Percentiles rank a stretch among this genome's conserved stretches.
Conservation (phyloP, 768 basidiomycete species). For the Leccinum barrowsii region DNA sequence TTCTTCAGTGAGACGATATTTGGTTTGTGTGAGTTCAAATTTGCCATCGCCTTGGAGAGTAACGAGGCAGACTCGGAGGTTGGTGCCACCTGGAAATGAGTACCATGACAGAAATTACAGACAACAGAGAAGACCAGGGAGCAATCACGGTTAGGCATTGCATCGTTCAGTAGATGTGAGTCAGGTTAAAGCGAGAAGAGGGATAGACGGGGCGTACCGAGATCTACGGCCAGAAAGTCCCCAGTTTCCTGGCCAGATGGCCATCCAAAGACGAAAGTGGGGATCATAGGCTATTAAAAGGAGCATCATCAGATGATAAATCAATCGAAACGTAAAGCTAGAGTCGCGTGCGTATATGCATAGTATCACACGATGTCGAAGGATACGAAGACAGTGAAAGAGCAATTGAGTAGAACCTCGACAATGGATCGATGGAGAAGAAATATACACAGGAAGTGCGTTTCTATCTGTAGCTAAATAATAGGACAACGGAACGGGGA, state of each 20-base stretch:
- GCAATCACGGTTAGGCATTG: neutral
- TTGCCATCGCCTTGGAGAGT: slow-evolving; percentile 89
- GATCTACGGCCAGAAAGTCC: slow-evolving; percentile 86
- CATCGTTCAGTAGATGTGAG: neutral
- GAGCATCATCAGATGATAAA: slow-evolving; percentile 8
- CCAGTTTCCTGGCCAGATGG: slow-evolving; percentile 87
- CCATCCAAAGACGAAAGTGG: slow-evolving; percentile 95
- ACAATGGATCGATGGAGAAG: neutral
- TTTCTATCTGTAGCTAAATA: slow-evolving; percentile 3
- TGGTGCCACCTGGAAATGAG: slow-evolving; percentile 73
- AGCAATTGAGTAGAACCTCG: neutral
- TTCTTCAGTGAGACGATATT: slow-evolving; percentile 95
- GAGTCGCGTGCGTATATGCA: neutral
- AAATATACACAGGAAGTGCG: neutral
- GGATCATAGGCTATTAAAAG: slow-evolving; percentile 79
- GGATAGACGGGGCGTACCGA: slow-evolving; percentile 50
- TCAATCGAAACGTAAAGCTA: neutral
- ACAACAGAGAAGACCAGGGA: neutral
- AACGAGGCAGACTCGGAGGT: slow-evolving; percentile 97
- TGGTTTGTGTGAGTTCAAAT: slow-evolving; percentile 97
- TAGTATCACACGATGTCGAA: neutral
- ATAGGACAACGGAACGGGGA: slow-evolving; percentile 5
- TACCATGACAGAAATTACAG: neutral
- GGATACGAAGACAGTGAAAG: neutral
- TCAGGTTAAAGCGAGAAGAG: neutral